Conservation (phyloP, 306 rosid species). For the Astragalus glycyphyllos region DNA sequence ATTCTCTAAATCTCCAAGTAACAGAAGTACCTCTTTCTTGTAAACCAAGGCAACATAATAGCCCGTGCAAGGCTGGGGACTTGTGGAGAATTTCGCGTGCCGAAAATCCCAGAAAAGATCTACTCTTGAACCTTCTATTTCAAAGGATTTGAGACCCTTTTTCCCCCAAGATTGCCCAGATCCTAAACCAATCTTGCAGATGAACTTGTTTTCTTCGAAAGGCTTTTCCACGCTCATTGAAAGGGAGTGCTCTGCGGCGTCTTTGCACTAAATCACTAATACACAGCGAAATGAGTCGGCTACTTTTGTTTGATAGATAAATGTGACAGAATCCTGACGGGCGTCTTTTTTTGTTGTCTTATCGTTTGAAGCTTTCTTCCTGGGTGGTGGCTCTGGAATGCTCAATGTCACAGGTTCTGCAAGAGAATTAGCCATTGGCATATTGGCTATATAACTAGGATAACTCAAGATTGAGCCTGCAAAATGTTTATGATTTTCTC, state of each 20-base stretch:
- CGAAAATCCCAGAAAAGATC: constrained; percentile 75
- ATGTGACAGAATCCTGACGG: constrained; percentile 42
- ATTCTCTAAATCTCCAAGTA: constrained; percentile 59
- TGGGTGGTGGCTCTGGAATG: constrained; percentile 36
- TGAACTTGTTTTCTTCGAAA: constrained; percentile 33
- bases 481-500: constrained; percentile 21
- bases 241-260: constrained; percentile 47
- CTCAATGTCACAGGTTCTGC: constrained; percentile 41
- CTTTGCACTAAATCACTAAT: constrained; percentile 59
- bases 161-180: constrained; percentile 63
- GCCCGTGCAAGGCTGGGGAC: constrained; percentile 56
- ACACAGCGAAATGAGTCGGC: constrained; percentile 43
- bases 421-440: constrained; percentile 43
- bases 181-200: constrained; percentile 61
- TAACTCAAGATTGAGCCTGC: constrained; percentile 20
- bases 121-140: constrained; percentile 51
- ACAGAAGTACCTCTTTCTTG: constrained; percentile 54
- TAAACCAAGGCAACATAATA: constrained; percentile 69
- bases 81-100: constrained; percentile 47
- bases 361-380: constrained; percentile 30
- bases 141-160: constrained; percentile 67
- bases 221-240: constrained; percentile 50
- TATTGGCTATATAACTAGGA: constrained; percentile 14
- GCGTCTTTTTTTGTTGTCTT: constrained; percentile 5
- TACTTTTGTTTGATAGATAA: constrained; percentile 54